phyloP scores from a whole-genome alignment of 371 early-diverging fungal genomes.

The Conidiobolus incongruus region DNA sequence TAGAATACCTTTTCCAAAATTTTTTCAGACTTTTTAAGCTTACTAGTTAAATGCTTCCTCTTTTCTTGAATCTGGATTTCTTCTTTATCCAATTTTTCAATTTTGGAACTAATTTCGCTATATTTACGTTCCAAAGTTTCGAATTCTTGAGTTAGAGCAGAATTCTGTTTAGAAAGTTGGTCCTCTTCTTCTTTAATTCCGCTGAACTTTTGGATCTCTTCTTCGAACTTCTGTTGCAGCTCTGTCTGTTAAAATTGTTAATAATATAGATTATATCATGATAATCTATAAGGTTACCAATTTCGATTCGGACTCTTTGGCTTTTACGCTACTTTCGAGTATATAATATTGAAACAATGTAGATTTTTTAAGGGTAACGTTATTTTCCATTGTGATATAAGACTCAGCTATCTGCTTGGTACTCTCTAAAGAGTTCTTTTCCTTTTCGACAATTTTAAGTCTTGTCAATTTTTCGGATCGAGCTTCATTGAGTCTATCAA shows the following conservation, averaged over 20 bases:
- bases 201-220: constrained; percentile 27
- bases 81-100: constrained; percentile 50
- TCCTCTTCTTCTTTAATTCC: constrained; percentile 27
- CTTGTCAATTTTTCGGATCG: constrained; percentile 64
- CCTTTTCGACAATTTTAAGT: constrained; percentile 27
- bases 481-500: constrained; percentile 55
- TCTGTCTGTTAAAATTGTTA: constrained; percentile 17
- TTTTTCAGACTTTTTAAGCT: constrained; percentile 40
- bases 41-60: constrained; percentile 46
- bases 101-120: constrained; percentile 24
- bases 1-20: constrained; percentile 24
- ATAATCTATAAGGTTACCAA: background rate
- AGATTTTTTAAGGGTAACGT: constrained; percentile 37
- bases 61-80: constrained; percentile 55
- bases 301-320: background rate
- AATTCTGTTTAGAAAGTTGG: constrained; percentile 25
- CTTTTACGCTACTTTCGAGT: background rate
- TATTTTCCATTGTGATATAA: constrained; percentile 61
- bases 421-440: constrained; percentile 10
- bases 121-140: constrained; percentile 33
- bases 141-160: constrained; percentile 27
- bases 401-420: constrained; percentile 64
- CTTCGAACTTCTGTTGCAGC: constrained; percentile 21
- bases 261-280: too few species aligned
- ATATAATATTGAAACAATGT: too few species aligned